A percentile compares a stretch with the other conserved stretches of the same genome.
Evolutionary conservation across 495 filamentous ascomycete species (phyloP).

Genomic region (Lichina pygmaea): DNA sequence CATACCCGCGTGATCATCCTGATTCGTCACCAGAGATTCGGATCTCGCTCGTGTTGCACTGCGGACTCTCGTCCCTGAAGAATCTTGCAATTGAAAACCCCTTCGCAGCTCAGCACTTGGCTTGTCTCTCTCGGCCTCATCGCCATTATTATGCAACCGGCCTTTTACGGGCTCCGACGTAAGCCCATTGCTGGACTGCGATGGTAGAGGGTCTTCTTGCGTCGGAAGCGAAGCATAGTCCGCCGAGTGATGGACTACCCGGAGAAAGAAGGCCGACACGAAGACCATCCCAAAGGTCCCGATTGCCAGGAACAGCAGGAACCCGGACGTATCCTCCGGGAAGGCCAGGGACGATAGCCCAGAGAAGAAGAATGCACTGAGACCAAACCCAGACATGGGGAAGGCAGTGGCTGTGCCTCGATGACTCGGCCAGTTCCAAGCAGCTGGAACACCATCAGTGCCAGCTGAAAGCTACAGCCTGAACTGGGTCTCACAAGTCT

Average conservation of each 20-base stretch:
- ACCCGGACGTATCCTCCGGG: slow-evolving; percentile 54
- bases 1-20: too few species aligned
- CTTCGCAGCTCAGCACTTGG: too few species aligned
- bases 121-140: neutral
- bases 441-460: slow-evolving; percentile 30
- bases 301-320: slow-evolving; percentile 51
- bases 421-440: slow-evolving; percentile 76
- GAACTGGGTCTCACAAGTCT: slow-evolving; percentile 25
- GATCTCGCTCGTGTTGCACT: too few species aligned
- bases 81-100: too few species aligned
- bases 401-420: slow-evolving; percentile 87
- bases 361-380: slow-evolving; percentile 93
- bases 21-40: too few species aligned
- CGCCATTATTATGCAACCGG: slow-evolving; percentile 18
- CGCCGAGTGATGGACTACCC: slow-evolving; percentile 34
- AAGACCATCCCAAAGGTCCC: slow-evolving; percentile 58
- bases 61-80: too few species aligned
- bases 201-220: slow-evolving; percentile 24
- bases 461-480: slow-evolving; percentile 9
- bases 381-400: slow-evolving; percentile 71
- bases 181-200: slow-evolving; percentile 2
- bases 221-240: slow-evolving; percentile 38
- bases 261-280: slow-evolving; percentile 53
- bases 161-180: slow-evolving; percentile 16
- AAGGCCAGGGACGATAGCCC: slow-evolving; percentile 49